These are phyloP conservation scores for Hymenoscyphus salicellus DNA, from an alignment of 2,329 filamentous ascomycete genomes.

Conservation along the genomic window DNA sequence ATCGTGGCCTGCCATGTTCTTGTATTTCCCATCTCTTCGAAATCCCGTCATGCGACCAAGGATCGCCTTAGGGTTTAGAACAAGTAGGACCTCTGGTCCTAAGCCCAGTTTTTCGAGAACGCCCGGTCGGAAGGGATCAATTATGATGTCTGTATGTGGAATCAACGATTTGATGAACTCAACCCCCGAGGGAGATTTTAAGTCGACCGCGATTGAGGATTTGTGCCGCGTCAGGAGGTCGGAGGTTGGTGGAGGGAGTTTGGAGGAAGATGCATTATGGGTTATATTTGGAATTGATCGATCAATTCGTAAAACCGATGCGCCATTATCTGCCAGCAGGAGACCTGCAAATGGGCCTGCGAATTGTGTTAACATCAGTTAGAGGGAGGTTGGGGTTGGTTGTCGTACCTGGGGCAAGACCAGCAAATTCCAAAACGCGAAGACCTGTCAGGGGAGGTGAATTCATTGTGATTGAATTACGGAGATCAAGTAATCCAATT, in stretches of 20 bases:
- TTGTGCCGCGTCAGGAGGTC: conserved; percentile 83
- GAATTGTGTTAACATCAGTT: not conserved
- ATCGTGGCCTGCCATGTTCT: conserved; percentile 86
- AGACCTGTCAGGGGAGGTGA: conserved; percentile 51
- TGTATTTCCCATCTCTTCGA: conserved; percentile 79
- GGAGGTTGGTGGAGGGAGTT: conserved; percentile 47
- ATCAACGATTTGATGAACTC: conserved; percentile 66
- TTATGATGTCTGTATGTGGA: conserved; percentile 68
- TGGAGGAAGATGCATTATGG: conserved; percentile 39
- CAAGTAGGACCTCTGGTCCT: conserved; percentile 63
- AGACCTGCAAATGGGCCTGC: conserved; percentile 83
- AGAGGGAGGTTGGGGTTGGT: not conserved
- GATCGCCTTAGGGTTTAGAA: conserved; percentile 70
- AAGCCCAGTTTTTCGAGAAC: conserved; percentile 83
- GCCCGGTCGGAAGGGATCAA: conserved; percentile 90
- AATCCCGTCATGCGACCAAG: conserved; percentile 89
- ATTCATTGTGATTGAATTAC: conserved; percentile 32
- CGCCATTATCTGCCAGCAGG: conserved; percentile 85
- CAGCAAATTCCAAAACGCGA: conserved; percentile 64
- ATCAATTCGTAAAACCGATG: conserved; percentile 83
- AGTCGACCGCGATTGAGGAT: conserved; percentile 72
- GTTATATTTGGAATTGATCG: conserved; percentile 49
- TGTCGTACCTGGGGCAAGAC: conserved; percentile 53
- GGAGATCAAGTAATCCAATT: conserved; percentile 38
- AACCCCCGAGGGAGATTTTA: conserved; percentile 65